These are phyloP conservation scores for Lumnitzera racemosa DNA, from an alignment of 345 rosid species.

Conservation along the genomic window DNA sequence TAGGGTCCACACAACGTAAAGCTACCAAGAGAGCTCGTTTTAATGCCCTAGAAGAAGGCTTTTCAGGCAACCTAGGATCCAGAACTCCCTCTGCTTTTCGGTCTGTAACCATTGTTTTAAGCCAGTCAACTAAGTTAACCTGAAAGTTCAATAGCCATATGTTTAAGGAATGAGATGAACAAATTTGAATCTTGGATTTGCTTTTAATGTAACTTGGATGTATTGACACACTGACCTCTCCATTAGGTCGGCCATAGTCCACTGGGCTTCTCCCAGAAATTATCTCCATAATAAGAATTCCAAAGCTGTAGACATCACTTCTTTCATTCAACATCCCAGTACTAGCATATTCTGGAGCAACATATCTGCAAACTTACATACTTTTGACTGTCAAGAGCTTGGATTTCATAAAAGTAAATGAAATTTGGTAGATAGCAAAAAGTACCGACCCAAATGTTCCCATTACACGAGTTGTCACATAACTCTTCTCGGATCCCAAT, in stretches of 20 bases:
- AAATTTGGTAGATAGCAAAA: neutral
- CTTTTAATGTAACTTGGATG: too few species aligned
- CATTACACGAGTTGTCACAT: slow-evolving; percentile 94
- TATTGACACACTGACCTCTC: slow-evolving; percentile 47
- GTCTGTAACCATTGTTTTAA: slow-evolving; percentile 79
- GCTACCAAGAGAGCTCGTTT: slow-evolving; percentile 92
- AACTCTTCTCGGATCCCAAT: slow-evolving; percentile 74
- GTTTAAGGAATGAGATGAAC: neutral
- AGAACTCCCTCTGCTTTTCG: slow-evolving; percentile 75
- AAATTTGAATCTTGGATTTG: neutral
- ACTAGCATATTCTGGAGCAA: slow-evolving; percentile 97
- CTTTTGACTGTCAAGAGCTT: neutral
- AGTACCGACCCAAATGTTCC: slow-evolving; percentile 79
- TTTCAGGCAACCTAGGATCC: slow-evolving; percentile 70
- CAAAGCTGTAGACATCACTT: slow-evolving; percentile 92
- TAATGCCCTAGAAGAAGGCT: slow-evolving; percentile 74
- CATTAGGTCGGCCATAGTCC: slow-evolving; percentile 76
- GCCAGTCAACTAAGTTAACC: slow-evolving; percentile 96
- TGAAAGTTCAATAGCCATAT: slow-evolving; percentile 18
- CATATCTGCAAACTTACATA: slow-evolving; percentile 39
- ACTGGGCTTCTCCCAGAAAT: slow-evolving; percentile 95
- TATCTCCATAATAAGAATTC: slow-evolving; percentile 89
- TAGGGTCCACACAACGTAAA: slow-evolving; percentile 87
- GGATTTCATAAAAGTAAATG: neutral
- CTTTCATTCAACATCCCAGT: slow-evolving; percentile 98